phyloP scores from a whole-genome alignment of 441 rosid species.

The Populus hybrid region DNA sequence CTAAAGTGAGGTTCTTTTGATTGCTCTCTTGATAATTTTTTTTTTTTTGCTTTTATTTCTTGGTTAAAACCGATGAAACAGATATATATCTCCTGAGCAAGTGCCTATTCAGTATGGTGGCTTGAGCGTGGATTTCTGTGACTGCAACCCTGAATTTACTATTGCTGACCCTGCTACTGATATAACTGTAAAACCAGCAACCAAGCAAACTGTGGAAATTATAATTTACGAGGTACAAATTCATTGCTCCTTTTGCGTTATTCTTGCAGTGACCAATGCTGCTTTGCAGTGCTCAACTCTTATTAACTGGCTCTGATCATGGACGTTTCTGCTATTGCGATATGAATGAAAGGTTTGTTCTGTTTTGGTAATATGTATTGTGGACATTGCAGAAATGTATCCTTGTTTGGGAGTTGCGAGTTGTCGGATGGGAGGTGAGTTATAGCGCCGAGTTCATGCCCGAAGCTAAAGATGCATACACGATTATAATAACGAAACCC shows the following conservation, averaged over 20 bases:
- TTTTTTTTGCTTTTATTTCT: neutral
- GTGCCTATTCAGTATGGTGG: constrained; percentile 89
- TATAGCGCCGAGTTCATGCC: constrained; percentile 82
- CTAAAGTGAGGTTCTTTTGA: neutral
- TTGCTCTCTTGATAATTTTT: neutral
- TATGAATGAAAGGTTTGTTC: neutral
- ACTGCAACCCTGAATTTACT: constrained; percentile 72
- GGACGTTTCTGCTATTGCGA: neutral
- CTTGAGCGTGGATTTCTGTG: constrained; percentile 67
- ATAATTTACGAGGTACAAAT: constrained; percentile 62
- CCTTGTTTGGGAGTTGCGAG: constrained; percentile 78
- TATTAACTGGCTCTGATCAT: neutral
- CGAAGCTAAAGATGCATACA: constrained; percentile 51
- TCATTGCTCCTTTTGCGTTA: neutral
- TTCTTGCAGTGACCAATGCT: neutral
- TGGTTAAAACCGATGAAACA: constrained; percentile 21
- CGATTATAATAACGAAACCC: constrained; percentile 68
- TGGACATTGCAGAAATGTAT: constrained; percentile 51
- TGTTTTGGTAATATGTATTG: neutral
- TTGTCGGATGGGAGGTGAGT: constrained; percentile 83
- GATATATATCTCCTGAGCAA: constrained; percentile 74
- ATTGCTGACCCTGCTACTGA: constrained; percentile 64
- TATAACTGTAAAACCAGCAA: constrained; percentile 57
- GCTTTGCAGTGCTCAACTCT: neutral
- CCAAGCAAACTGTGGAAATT: constrained; percentile 79